A percentile compares a stretch with the other conserved stretches of the same genome.
Evolutionary conservation across 1,139 yeast species (phyloP).

Genomic region (Kluyveromyces sp.): DNA sequence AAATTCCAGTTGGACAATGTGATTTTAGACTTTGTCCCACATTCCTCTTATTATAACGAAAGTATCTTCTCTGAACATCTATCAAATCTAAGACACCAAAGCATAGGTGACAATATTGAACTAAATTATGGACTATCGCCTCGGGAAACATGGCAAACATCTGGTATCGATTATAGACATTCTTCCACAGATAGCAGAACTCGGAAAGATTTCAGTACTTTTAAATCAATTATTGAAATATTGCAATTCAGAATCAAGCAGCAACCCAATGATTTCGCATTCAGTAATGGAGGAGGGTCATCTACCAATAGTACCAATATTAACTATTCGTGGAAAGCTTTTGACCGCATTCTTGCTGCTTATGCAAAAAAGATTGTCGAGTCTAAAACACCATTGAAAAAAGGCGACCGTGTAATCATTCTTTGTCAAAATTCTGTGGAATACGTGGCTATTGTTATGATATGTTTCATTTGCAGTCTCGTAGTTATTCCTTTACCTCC

Average conservation of each 20-base stretch:
- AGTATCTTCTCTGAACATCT: constrained; percentile 30
- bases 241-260: constrained; percentile 70
- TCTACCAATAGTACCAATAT: constrained; percentile 39
- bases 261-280: constrained; percentile 77
- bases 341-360: constrained; percentile 68
- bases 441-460: constrained; percentile 72
- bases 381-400: constrained; percentile 43
- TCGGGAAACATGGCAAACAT: constrained; percentile 44
- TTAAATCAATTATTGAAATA: constrained; percentile 62
- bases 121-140: constrained; percentile 1
- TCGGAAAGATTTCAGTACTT: constrained; percentile 64
- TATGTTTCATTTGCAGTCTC: constrained; percentile 78
- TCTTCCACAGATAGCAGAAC: constrained; percentile 71
- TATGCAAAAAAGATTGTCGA: constrained; percentile 41
- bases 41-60: constrained; percentile 27
- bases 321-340: constrained; percentile 73
- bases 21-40: constrained; percentile 30
- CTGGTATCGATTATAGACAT: constrained; percentile 72
- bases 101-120: constrained; percentile 15
- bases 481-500: constrained; percentile 77
- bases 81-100: constrained; percentile 23
- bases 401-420: constrained; percentile 69
- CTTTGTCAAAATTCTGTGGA: constrained; percentile 89
- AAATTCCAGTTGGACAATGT: constrained; percentile 45
- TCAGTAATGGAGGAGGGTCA: constrained; percentile 45